These are phyloP conservation scores for Fomitopsis pinicola DNA, from an alignment of 1,284 basidiomycete species.

Conservation along the genomic window DNA sequence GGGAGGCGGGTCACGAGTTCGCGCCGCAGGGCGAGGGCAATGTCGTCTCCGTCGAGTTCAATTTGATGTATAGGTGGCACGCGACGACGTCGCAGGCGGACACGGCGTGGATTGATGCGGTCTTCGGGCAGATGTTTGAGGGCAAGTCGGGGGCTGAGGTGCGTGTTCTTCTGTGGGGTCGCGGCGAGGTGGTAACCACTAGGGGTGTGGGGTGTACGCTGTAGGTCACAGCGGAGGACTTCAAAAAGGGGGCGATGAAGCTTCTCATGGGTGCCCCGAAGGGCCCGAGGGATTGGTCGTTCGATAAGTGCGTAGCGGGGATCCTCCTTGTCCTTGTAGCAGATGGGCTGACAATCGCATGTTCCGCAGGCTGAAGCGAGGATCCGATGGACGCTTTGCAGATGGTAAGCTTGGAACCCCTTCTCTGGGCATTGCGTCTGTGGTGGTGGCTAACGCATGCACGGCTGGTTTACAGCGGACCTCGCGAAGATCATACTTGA, in stretches of 20 bases:
- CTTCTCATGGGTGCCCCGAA: slow-evolving; percentile 6
- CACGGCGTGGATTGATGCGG: slow-evolving; percentile 51
- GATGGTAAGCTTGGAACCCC: slow-evolving; percentile 33
- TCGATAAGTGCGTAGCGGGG: slow-evolving; percentile 37
- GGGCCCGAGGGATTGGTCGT: slow-evolving; percentile 23
- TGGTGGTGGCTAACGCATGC: neutral
- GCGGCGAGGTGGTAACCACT: neutral
- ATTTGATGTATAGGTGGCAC: slow-evolving; percentile 75
- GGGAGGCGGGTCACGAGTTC: slow-evolving; percentile 40
- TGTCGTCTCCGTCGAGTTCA: slow-evolving; percentile 70
- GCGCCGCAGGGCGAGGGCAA: slow-evolving; percentile 67
- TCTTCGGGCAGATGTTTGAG: slow-evolving; percentile 13
- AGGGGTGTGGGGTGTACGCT: neutral
- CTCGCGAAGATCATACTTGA: slow-evolving; percentile 63
- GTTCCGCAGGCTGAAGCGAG: slow-evolving; percentile 44
- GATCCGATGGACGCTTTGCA: slow-evolving; percentile 49
- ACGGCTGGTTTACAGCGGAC: slow-evolving; percentile 27
- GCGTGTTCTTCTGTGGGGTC: too few species aligned
- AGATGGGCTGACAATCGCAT: neutral
- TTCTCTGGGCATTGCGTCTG: neutral
- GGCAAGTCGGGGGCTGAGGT: slow-evolving; percentile 13
- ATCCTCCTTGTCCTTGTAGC: neutral
- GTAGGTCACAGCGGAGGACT: slow-evolving; percentile 43
- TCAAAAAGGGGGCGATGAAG: slow-evolving; percentile 33
- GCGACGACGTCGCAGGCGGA: slow-evolving; percentile 59